Conservation (phyloP, 768 basidiomycete genomes). For the Mrakia hoshinonis region DNA sequence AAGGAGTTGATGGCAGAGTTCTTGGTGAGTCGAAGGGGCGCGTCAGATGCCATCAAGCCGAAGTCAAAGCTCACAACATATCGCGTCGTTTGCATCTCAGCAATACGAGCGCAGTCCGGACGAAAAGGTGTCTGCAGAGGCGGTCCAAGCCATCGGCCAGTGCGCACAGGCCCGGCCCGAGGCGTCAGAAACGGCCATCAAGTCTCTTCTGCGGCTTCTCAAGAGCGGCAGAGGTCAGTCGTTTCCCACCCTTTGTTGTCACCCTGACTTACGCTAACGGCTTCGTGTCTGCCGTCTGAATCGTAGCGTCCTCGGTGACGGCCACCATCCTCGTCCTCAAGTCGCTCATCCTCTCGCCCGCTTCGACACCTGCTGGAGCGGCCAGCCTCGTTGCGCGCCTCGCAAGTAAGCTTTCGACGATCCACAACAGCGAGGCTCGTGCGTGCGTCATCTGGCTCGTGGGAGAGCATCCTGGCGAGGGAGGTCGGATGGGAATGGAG, state of each 20-base stretch:
- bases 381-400: conserved; percentile 67
- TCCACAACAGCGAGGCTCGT: conserved; percentile 67
- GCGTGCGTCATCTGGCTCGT: conserved; percentile 90
- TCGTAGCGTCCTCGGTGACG: conserved; percentile 50
- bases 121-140: conserved; percentile 59
- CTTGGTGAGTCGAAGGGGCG: conserved; percentile 54
- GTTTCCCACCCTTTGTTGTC: conserved; percentile 4
- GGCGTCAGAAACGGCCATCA: conserved; percentile 61
- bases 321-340: conserved; percentile 79
- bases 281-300: not conserved
- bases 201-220: conserved; percentile 68
- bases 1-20: conserved; percentile 70
- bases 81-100: no score
- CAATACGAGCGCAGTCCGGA: conserved; percentile 73
- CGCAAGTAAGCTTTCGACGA: conserved; percentile 66
- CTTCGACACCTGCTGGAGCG: conserved; percentile 38
- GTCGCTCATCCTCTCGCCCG: conserved; percentile 58
- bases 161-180: conserved; percentile 63
- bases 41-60: no score
- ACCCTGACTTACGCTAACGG: not conserved
- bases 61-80: no score
- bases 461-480: conserved; percentile 63
- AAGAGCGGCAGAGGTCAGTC: conserved; percentile 61
- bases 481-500: conserved; percentile 49
- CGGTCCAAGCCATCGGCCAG: conserved; percentile 69